Base-by-base conservation (phyloP, 768 basidiomycete genomes). In the Russula earlei region DNA sequence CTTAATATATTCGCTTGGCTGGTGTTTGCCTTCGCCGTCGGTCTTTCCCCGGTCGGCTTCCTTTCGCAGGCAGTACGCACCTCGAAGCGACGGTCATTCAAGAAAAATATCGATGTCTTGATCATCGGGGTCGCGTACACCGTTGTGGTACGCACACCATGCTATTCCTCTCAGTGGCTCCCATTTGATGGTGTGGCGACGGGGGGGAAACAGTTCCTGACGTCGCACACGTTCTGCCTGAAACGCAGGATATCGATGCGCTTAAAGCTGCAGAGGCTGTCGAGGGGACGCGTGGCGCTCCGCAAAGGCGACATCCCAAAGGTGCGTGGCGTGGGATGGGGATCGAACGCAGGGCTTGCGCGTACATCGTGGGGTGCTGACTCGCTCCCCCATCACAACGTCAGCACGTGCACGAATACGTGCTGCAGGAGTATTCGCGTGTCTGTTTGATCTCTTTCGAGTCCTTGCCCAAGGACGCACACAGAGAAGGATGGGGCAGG, bases 341-440 rank as follows among this genome's bases (percentile, higher is more conserved):
- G n/a, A n/a, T n/a, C n/a, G n/a, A n/a, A n/a, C n/a, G n/a, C n/a
- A n/a, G n/a, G n/a, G n/a, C n/a, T n/a, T n/a, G n/a, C n/a, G n/a
- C n/a, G n/a, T n/a, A n/a, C n/a, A n/a, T n/a, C n/a, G n/a, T n/a
- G n/a, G n/a, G n/a, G n/a, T n/a, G n/a, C n/a, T n/a, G n/a, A n/a
- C n/a, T n/a, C n/a, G n/a, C n/a, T n/a, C n/a, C n/a, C n/a, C n/a
- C n/a, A n/a, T n/a, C n/a, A n/a, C n/a, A n/a, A n/a, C n/a, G n/a
- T n/a, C 59, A 90, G 87, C 67, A 74, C 6, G 84, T 89, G 19
- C 78, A 81, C 62, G 74, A 77, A 53, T 85, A 84, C 61, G 78
- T 90, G 55, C 73, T 77, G 49, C 83, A 84, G 65, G 88, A 91
- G 65, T 88, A 83, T 67, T 75, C 81, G n/a, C 83, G 88, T 24